Evolutionary conservation across 1,284 basidiomycete genomes (phyloP).

Genomic region (Leccinum fuscescens): DNA sequence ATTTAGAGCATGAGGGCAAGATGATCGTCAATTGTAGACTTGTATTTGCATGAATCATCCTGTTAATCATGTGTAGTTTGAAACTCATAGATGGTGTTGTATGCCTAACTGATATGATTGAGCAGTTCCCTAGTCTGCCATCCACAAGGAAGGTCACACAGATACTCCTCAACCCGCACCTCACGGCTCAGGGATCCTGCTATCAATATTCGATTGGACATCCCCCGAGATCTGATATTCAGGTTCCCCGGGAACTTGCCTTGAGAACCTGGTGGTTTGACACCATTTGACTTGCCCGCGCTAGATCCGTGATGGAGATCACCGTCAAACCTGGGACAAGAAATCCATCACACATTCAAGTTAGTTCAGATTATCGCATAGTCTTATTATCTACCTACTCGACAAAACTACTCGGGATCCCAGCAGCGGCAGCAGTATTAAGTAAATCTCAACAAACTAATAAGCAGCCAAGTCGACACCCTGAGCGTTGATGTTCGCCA

Average conservation of each 20-base stretch:
- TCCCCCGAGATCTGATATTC: background rate
- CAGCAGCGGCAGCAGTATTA: background rate
- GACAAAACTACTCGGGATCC: background rate
- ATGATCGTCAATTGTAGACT: background rate
- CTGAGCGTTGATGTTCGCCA: slow-evolving; percentile 14
- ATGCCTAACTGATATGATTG: background rate
- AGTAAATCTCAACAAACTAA: background rate
- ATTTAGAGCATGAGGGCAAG: background rate
- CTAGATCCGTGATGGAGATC: background rate
- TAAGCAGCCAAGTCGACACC: slow-evolving; percentile 16
- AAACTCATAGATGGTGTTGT: background rate
- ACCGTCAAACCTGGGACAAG: too few relatives aligned
- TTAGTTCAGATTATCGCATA: background rate
- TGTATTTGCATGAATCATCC: background rate
- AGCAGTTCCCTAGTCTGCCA: background rate
- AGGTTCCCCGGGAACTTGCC: background rate
- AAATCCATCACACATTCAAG: background rate
- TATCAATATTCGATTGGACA: background rate
- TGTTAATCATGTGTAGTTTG: background rate
- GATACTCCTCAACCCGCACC: background rate
- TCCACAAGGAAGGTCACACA: background rate
- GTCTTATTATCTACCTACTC: background rate
- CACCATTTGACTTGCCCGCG: background rate
- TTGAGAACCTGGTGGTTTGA: background rate
- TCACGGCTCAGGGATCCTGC: background rate